phyloP scores from a whole-genome alignment of 768 basidiomycete species.

The Russula vinacea region DNA sequence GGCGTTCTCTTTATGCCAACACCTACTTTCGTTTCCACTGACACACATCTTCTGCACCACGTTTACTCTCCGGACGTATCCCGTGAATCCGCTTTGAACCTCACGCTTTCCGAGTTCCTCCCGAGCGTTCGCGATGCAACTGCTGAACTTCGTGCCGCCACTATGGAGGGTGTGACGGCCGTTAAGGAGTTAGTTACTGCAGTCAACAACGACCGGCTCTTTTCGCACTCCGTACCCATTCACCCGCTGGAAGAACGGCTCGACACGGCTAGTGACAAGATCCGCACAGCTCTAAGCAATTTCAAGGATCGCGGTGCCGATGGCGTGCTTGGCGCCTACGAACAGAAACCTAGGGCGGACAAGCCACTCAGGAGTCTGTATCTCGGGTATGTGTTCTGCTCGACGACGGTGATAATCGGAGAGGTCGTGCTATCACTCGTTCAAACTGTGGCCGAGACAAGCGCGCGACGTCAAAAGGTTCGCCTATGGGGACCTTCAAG shows the following conservation, averaged over 20 bases:
- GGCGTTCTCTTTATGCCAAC: constrained; percentile 20
- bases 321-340: constrained; percentile 35
- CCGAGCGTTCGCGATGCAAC: constrained; percentile 40
- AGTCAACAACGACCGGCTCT: constrained; percentile 40
- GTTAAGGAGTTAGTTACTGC: constrained; percentile 33
- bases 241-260: constrained; percentile 32
- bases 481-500: constrained; percentile 52
- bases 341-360: constrained; percentile 6
- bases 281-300: constrained; percentile 34
- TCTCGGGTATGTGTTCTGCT: constrained; percentile 49
- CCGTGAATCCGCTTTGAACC: constrained; percentile 34
- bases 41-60: constrained; percentile 41
- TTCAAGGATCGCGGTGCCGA: constrained; percentile 38
- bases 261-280: constrained; percentile 32
- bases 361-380: constrained; percentile 45
- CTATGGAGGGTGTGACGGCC: constrained; percentile 34
- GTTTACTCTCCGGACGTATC: constrained; percentile 33
- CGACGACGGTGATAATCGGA: constrained; percentile 42
- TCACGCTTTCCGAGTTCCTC: constrained; percentile 39
- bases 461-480: constrained; percentile 39
- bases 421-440: constrained; percentile 41
- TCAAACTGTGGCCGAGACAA: constrained; percentile 39
- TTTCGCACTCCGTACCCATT: constrained; percentile 22
- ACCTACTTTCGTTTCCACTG: constrained; percentile 32
- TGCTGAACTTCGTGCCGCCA: constrained; percentile 38